A percentile compares a stretch with the other conserved stretches of the same genome.
These are phyloP conservation scores for Sporothrix inflata DNA, from an alignment of 2,329 filamentous ascomycete genomes.

Conservation along the genomic window DNA sequence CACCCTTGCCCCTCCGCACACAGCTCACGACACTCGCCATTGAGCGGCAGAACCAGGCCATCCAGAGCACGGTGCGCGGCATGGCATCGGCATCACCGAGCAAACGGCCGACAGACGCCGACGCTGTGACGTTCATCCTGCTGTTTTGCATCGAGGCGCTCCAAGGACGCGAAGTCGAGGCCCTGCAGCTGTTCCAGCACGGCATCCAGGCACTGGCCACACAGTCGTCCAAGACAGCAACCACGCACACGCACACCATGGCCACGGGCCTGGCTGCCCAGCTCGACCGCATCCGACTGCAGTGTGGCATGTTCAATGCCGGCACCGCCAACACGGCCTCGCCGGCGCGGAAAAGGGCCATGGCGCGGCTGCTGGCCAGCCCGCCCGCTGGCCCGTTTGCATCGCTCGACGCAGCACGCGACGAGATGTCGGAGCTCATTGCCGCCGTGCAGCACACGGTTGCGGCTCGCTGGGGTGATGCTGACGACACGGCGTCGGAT, in stretches of 20 bases:
- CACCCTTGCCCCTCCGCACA: neutral
- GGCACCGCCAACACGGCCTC: neutral
- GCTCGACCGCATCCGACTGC: slow-evolving; percentile 12
- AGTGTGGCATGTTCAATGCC: slow-evolving; percentile 13
- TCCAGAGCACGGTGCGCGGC: slow-evolving; percentile 13
- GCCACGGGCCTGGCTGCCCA: neutral
- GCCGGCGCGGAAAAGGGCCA: neutral
- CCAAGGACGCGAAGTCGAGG: slow-evolving; percentile 18
- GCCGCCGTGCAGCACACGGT: neutral
- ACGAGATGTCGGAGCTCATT: slow-evolving; percentile 5
- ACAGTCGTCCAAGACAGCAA: neutral
- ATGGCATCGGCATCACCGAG: neutral
- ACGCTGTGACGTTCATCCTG: slow-evolving; percentile 6
- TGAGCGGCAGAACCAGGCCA: slow-evolving; percentile 12
- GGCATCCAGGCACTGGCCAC: slow-evolving; percentile 2
- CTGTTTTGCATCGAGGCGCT: slow-evolving; percentile 26
- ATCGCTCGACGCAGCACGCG: neutral
- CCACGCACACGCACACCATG: neutral
- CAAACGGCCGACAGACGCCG: neutral
- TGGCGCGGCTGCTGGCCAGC: neutral
- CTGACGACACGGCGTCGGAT: neutral
- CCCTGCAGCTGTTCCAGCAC: slow-evolving; percentile 11
- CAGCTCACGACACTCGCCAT: neutral
- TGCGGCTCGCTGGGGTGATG: neutral
- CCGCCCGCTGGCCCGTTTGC: neutral